These are phyloP conservation scores for Solanum hybrid DNA, from an alignment of 305 asterid genomes.

Conservation along the genomic window DNA sequence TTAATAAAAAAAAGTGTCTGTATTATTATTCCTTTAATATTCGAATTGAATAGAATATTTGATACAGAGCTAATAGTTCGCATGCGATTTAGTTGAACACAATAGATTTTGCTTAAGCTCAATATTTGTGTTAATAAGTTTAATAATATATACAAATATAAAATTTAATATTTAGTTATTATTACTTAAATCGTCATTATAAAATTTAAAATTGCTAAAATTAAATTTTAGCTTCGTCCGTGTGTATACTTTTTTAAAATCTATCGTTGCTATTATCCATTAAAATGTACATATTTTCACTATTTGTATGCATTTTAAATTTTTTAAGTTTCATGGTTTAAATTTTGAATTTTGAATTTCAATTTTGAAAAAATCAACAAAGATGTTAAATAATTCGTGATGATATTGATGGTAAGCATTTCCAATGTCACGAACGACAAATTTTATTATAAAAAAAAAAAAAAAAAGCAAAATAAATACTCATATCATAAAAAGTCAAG, in stretches of 20 bases:
- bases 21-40: no score
- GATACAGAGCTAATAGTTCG: no score
- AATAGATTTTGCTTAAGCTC: no score
- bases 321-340: background rate
- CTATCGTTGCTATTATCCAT: background rate
- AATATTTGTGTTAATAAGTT: no score
- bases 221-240: background rate
- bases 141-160: no score
- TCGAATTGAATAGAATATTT: no score
- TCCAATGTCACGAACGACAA: background rate
- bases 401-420: background rate
- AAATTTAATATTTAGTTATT: no score
- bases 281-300: background rate
- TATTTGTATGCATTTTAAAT: background rate
- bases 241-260: background rate
- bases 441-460: background rate
- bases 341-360: conserved; percentile 3
- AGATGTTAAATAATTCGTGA: background rate
- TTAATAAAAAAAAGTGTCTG: no score
- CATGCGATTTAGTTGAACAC: background rate
- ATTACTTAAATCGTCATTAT: no score
- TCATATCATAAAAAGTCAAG: background rate
- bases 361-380: background rate
- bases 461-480: background rate
- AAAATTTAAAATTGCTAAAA: no score